Percentiles rank a stretch among this genome's conserved stretches.
These are phyloP conservation scores for Nepenthes gracilis DNA, from an alignment of 148 eudicot genomes.

Conservation along the genomic window DNA sequence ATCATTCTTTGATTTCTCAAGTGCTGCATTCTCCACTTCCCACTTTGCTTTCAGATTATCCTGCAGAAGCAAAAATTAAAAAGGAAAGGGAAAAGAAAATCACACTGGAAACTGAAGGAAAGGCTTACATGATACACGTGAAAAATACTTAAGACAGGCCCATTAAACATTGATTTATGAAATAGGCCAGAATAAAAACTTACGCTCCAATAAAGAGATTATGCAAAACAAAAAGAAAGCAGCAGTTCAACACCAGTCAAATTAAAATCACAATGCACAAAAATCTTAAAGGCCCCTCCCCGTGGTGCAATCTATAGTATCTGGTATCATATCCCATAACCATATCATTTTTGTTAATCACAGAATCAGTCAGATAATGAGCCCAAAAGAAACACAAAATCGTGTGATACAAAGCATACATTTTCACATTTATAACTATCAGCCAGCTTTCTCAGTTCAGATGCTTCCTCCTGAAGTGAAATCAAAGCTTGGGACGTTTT, in stretches of 20 bases:
- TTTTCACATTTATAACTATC: constrained; percentile 62
- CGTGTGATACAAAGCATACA: constrained; percentile 15
- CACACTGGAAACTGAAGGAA: too few species aligned
- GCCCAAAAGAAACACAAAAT: not conserved
- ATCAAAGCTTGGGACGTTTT: constrained; percentile 76
- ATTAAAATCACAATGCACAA: too few species aligned
- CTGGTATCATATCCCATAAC: too few species aligned
- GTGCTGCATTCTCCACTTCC: constrained; percentile 47
- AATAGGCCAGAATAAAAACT: too few species aligned
- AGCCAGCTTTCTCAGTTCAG: constrained; percentile 45
- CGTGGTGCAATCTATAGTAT: too few species aligned
- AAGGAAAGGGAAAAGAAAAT: not conserved
- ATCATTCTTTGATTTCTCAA: constrained; percentile 57
- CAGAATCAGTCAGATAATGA: not conserved
- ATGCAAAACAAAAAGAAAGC: not conserved
- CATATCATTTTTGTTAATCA: too few species aligned
- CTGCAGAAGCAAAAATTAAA: constrained; percentile 15
- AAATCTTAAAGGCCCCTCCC: too few species aligned
- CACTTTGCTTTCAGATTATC: constrained; percentile 53
- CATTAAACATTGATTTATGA: not conserved
- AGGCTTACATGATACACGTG: too few species aligned
- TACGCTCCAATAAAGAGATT: not conserved
- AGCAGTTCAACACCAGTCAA: too few species aligned
- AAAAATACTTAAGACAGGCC: not conserved
- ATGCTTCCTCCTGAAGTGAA: constrained; percentile 51